Evolutionary conservation across 2,329 filamentous ascomycete species (phyloP).

Genomic region (Bipolaris oryzae): DNA sequence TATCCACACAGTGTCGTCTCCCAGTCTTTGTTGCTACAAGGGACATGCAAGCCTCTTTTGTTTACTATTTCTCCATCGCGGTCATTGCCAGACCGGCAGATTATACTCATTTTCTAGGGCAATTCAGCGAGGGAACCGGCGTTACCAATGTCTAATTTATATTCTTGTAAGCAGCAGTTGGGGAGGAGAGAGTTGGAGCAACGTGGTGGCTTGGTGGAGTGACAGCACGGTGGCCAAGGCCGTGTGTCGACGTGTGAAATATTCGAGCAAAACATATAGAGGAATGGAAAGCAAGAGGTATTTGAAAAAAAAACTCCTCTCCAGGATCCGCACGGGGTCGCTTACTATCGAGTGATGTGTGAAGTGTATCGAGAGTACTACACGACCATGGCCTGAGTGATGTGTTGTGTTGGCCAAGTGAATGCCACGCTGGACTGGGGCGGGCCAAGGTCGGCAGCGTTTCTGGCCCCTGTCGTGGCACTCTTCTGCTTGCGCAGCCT

Average conservation of each 20-base stretch:
- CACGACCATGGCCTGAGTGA: background rate
- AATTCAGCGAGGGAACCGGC: constrained; percentile 23
- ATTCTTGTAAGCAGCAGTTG: constrained; percentile 16
- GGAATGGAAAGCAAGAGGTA: constrained; percentile 17
- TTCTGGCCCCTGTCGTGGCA: constrained; percentile 1
- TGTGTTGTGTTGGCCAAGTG: background rate
- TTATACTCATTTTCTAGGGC: constrained; percentile 23
- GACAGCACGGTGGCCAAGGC: background rate
- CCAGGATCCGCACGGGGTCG: background rate
- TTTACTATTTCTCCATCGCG: constrained; percentile 21
- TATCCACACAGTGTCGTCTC: constrained; percentile 14
- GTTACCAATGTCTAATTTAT: constrained; percentile 34
- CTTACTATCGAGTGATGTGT: background rate
- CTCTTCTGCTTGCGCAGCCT: background rate
- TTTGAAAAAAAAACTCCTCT: background rate
- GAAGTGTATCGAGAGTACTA: background rate
- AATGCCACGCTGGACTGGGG: background rate
- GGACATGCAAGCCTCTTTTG: constrained; percentile 15
- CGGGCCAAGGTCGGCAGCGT: background rate
- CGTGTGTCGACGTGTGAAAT: constrained; percentile 8
- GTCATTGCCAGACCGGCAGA: constrained; percentile 24
- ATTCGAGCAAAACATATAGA: constrained; percentile 23
- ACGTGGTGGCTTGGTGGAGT: constrained; percentile 4
- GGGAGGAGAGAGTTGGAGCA: constrained; percentile 2
- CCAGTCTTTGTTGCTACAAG: constrained; percentile 7